Evolutionary conservation across 768 basidiomycete species (phyloP), one percentile per base, ranked within the genome.

Genomic region (Crucibulum laeve): DNA sequence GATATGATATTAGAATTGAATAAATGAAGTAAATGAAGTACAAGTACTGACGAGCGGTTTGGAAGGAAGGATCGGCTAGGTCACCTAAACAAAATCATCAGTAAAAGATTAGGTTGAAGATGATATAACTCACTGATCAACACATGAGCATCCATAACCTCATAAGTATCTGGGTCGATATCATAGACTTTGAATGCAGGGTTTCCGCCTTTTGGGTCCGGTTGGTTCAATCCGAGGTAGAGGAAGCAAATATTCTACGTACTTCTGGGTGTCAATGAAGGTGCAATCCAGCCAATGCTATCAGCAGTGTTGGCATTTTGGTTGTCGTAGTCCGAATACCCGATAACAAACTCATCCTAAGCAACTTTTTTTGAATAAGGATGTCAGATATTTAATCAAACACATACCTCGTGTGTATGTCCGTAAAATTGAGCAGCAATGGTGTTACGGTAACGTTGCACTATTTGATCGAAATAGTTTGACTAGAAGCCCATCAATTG

Each of bases 381-480:
- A 17, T 5, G 11, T 5, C 10, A 11, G 35, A 37, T 18, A 23
- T 11, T 5, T 40, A 40, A 40, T 40, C n/a, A 10, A 5, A 25
- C 10, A 17, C 18, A 14, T 39, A 70, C 71, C 43, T 66, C 52
- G 48, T 79, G 79, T 13, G 68, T 79, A 47, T 84, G 81, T 3
- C 82, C 82, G 51, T 75, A 82, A 55, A 84, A 81, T 45, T 78
- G 76, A 1, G 63, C 79, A 3, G 78, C 76, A 42, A 83, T 79
- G 4, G 75, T 79, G 44, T 73, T 67, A 45, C 69, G 69, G 54
- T 81, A 84, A 4, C 81, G 68, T 46, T 79, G 75, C 24, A 83
- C 60, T 43, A 82, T 67, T 56, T 84, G 80, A 53, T 80, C 67
- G 38, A 77, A 82, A 54, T 80, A 81, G 48, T 80, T 78, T 1